These are phyloP conservation scores for Pulveroboletus frians DNA, from an alignment of 768 basidiomycete genomes.

Conservation along the genomic window DNA sequence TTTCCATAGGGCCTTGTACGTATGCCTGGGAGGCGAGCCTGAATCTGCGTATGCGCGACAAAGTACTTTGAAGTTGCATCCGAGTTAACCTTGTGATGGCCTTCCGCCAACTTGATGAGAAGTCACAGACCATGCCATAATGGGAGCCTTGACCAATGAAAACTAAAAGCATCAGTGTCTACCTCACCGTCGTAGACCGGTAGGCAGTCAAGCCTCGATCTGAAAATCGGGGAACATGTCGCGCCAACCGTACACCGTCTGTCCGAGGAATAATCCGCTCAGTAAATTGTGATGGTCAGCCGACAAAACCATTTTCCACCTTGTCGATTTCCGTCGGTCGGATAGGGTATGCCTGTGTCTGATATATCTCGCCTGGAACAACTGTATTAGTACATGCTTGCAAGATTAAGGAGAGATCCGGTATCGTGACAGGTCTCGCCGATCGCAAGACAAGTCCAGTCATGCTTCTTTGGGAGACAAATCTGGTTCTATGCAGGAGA, in stretches of 20 bases:
- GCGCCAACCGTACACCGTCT: neutral
- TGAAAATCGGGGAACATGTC: neutral
- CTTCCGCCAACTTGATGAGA: too few species aligned
- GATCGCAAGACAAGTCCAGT: neutral
- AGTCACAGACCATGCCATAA: too few species aligned
- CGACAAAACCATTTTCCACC: too few species aligned
- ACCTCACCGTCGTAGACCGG: neutral
- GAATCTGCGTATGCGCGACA: too few species aligned
- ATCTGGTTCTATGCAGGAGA: too few species aligned
- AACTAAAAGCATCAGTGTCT: too few species aligned
- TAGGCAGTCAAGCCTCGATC: neutral
- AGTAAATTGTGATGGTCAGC: neutral
- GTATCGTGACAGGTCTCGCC: neutral
- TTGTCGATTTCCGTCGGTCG: slow-evolving; percentile 2
- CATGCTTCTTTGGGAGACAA: neutral
- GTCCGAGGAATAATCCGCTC: neutral
- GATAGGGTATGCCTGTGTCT: neutral
- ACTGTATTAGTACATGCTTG: neutral
- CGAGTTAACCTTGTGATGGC: too few species aligned
- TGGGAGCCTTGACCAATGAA: too few species aligned
- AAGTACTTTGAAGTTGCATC: too few species aligned
- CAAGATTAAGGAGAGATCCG: neutral
- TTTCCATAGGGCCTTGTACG: too few species aligned
- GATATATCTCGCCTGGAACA: neutral
- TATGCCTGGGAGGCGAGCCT: too few species aligned